Evolutionary conservation across 2,329 filamentous ascomycete species (phyloP).

Genomic region (Penicillium olsonii): DNA sequence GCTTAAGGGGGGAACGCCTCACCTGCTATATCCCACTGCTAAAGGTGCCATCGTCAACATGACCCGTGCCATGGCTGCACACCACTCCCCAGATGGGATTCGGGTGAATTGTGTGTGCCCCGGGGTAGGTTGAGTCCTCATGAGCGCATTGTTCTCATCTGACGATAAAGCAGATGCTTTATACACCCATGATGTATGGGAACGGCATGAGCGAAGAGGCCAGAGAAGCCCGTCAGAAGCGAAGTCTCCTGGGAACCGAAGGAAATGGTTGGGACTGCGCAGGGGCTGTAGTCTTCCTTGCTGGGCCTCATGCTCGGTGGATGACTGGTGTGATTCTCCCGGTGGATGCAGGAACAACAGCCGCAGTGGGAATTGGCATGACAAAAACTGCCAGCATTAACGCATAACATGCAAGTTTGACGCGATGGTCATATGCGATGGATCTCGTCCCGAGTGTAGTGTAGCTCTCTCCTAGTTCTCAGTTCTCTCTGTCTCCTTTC

Average conservation of each 20-base stretch:
- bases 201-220: constrained; percentile 54
- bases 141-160: neutral
- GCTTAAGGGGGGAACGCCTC: constrained; percentile 53
- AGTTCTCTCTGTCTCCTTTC: too few relatives aligned
- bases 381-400: constrained; percentile 42
- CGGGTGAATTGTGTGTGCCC: constrained; percentile 59
- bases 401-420: constrained; percentile 6
- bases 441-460: too few relatives aligned
- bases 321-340: constrained; percentile 52
- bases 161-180: constrained; percentile 44
- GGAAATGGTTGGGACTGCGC: constrained; percentile 58
- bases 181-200: constrained; percentile 58
- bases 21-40: constrained; percentile 55
- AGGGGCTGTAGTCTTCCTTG: constrained; percentile 54
- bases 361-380: constrained; percentile 43
- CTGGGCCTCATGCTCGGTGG: constrained; percentile 55
- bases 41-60: constrained; percentile 59
- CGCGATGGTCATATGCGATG: too few relatives aligned
- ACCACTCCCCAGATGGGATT: constrained; percentile 54
- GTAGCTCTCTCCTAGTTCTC: too few relatives aligned
- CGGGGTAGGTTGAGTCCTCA: constrained; percentile 28
- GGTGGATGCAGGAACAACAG: constrained; percentile 52
- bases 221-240: constrained; percentile 50
- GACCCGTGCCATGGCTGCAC: constrained; percentile 58
- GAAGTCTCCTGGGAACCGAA: constrained; percentile 55